Conservation (phyloP, 805 yeast species). For the Schwanniomyces occidentalis region DNA sequence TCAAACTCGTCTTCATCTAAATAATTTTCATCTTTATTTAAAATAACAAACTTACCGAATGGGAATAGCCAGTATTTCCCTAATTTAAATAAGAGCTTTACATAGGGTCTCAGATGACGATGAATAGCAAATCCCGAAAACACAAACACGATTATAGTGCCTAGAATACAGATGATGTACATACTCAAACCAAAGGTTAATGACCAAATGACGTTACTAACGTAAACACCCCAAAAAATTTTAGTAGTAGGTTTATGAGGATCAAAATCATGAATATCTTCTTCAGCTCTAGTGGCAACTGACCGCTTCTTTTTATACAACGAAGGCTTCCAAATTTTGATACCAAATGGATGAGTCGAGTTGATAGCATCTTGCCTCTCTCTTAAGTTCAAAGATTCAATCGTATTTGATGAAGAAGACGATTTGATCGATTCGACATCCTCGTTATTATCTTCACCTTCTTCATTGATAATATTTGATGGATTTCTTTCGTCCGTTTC, state of each 20-base stretch:
- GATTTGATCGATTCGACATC: constrained; percentile 29
- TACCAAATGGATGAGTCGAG: constrained; percentile 96
- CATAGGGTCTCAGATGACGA: constrained; percentile 60
- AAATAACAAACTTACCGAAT: constrained; percentile 84
- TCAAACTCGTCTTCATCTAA: constrained; percentile 84
- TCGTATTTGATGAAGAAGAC: constrained; percentile 44
- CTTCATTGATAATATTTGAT: constrained; percentile 11
- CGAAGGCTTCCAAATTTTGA: constrained; percentile 98
- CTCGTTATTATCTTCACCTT: constrained; percentile 21
- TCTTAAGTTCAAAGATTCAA: constrained; percentile 82
- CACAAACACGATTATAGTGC: constrained; percentile 48
- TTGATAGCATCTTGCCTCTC: constrained; percentile 97
- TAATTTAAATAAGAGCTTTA: constrained; percentile 56
- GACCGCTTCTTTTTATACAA: constrained; percentile 89
- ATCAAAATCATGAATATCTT: constrained; percentile 83
- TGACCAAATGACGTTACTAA: constrained; percentile 76
- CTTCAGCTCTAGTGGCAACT: constrained; percentile 86
- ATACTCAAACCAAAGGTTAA: constrained; percentile 68
- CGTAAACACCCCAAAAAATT: constrained; percentile 59
- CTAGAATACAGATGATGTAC: constrained; percentile 50
- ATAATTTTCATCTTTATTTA: constrained; percentile 77
- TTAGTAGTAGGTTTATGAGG: constrained; percentile 44
- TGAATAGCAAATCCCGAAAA: constrained; percentile 42
- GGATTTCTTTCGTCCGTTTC: constrained; percentile 13
- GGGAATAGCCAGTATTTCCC: constrained; percentile 80